phyloP scores from a whole-genome alignment of 106 monocot species.

The Triglochin maritima region DNA sequence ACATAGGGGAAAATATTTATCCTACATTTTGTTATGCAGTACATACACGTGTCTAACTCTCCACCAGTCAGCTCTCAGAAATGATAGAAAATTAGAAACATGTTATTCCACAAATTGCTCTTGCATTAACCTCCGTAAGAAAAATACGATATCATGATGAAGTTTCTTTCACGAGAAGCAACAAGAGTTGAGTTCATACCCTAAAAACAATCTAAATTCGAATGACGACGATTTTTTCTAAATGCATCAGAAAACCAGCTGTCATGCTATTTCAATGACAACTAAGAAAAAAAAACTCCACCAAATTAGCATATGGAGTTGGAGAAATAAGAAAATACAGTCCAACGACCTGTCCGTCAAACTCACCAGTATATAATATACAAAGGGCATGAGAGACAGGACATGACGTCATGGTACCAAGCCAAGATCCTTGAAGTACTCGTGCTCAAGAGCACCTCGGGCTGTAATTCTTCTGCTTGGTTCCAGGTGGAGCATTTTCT shows the following conservation, averaged over 20 bases:
- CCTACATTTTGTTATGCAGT: too few species aligned
- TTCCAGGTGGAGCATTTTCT: slow-evolving; percentile 83
- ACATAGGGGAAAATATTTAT: too few species aligned
- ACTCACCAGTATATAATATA: slow-evolving; percentile 17
- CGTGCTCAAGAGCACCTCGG: slow-evolving; percentile 70
- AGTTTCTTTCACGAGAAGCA: not conserved
- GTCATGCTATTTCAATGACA: not conserved
- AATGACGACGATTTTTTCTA: not conserved
- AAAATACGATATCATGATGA: not conserved
- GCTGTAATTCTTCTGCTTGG: slow-evolving; percentile 80
- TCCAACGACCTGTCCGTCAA: not conserved
- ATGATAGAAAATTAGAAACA: not conserved
- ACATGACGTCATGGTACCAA: slow-evolving; percentile 31
- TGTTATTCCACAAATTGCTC: not conserved
- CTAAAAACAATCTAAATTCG: slow-evolving; percentile 1
- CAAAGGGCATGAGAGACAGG: not conserved
- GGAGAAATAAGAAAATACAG: not conserved
- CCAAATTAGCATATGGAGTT: not conserved
- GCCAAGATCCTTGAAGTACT: slow-evolving; percentile 80
- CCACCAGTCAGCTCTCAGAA: not conserved
- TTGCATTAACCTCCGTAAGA: not conserved
- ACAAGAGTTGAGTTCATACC: not conserved
- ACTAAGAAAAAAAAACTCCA: not conserved
- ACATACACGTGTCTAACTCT: not conserved
- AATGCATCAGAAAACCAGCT: not conserved